Conservation (phyloP, 495 filamentous ascomycete genomes). For the Xylaria castorea region DNA sequence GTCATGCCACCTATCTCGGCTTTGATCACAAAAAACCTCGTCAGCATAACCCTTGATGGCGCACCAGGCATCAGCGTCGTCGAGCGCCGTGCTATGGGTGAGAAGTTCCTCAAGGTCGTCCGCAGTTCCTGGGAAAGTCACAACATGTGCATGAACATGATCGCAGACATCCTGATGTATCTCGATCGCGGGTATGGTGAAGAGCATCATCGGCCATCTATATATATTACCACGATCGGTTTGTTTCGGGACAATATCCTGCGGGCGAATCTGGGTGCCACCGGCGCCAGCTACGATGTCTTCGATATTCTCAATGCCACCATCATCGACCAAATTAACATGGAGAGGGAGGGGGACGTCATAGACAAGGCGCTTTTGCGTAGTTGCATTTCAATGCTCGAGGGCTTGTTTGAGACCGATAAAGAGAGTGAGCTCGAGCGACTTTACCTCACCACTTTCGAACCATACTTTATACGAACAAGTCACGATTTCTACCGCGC, state of each 20-base stretch:
- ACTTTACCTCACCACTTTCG: conserved; percentile 85
- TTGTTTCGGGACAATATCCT: conserved; percentile 88
- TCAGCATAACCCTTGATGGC: conserved; percentile 53
- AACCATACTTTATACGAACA: conserved; percentile 73
- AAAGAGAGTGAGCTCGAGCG: conserved; percentile 75
- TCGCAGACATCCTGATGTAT: conserved; percentile 97
- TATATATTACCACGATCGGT: conserved; percentile 83
- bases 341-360: conserved; percentile 89
- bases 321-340: conserved; percentile 86
- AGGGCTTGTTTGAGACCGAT: conserved; percentile 83
- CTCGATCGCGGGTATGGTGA: conserved; percentile 85
- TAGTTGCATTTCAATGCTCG: conserved; percentile 87
- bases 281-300: conserved; percentile 58
- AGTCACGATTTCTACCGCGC: conserved; percentile 76
- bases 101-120: conserved; percentile 79
- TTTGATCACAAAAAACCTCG: conserved; percentile 66
- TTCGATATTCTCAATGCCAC: conserved; percentile 78
- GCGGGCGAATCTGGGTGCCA: conserved; percentile 46
- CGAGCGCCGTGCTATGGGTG: conserved; percentile 80
- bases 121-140: conserved; percentile 86
- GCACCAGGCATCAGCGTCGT: conserved; percentile 64
- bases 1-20: conserved; percentile 69
- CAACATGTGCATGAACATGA: conserved; percentile 93
- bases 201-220: conserved; percentile 75
- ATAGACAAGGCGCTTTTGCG: conserved; percentile 85